These are phyloP conservation scores for Boletus bicolor DNA, from an alignment of 768 basidiomycete species.

Conservation along the genomic window DNA sequence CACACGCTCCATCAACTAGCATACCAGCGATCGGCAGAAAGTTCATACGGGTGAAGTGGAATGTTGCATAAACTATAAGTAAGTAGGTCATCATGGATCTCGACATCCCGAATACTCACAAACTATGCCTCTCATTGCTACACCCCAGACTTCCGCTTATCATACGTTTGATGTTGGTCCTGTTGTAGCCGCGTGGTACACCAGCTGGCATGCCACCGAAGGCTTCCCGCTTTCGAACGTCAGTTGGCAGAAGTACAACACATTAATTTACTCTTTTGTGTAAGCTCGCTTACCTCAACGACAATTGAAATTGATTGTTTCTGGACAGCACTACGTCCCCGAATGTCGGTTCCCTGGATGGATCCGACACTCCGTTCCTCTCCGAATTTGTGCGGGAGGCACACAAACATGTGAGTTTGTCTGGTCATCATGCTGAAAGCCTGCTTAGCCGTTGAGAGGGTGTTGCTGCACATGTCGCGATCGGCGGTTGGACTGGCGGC, in stretches of 20 bases:
- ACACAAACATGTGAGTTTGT: slow-evolving; percentile 28
- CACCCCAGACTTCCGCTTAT: neutral
- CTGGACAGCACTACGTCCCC: slow-evolving; percentile 31
- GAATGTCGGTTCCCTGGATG: slow-evolving; percentile 27
- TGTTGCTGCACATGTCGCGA: slow-evolving; percentile 52
- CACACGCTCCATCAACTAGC: no score
- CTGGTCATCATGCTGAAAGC: neutral
- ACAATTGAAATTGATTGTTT: neutral
- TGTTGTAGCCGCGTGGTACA: slow-evolving; percentile 54
- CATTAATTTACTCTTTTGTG: slow-evolving; percentile 66
- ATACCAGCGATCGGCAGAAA: neutral
- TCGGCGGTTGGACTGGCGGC: slow-evolving; percentile 71
- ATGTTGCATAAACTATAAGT: neutral
- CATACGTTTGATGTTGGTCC: neutral
- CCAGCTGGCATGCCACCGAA: slow-evolving; percentile 44
- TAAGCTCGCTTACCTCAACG: slow-evolving; percentile 16
- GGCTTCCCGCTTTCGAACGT: slow-evolving; percentile 53
- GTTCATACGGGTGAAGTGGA: neutral
- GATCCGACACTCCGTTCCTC: slow-evolving; percentile 45
- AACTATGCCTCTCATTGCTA: neutral
- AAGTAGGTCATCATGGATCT: neutral
- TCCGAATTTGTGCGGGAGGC: slow-evolving; percentile 54
- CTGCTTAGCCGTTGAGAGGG: slow-evolving; percentile 32
- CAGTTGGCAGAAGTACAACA: slow-evolving; percentile 62
- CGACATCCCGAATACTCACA: neutral